phyloP scores from a whole-genome alignment of 208 protist species.

The Angomonas deanei region DNA sequence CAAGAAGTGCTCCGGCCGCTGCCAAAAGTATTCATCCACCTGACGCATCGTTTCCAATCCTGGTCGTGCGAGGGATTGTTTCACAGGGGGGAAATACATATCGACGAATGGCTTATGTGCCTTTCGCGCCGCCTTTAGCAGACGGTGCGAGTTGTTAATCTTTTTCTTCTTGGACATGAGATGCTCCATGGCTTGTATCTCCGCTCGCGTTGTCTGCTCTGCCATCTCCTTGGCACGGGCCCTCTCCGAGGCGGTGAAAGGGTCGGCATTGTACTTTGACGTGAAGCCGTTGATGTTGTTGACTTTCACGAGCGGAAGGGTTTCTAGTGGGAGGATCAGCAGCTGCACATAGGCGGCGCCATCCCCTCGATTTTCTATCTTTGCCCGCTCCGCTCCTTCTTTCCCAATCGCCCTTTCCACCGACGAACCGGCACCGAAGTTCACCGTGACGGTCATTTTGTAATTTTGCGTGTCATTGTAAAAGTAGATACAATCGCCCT shows the following conservation, averaged over 20 bases:
- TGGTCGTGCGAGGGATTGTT: conserved; percentile 35
- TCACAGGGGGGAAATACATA: conserved; percentile 38
- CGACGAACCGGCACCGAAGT: conserved; percentile 33
- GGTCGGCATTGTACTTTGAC: conserved; percentile 15
- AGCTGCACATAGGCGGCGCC: conserved; percentile 27
- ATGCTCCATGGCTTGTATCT: conserved; percentile 19
- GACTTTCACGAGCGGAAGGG: conserved; percentile 29
- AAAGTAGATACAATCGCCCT: conserved; percentile 58
- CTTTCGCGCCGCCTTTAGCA: conserved; percentile 28
- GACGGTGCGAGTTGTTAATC: conserved; percentile 23
- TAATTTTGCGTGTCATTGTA: conserved; percentile 81
- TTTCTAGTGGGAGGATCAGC: conserved; percentile 31
- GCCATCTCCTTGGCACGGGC: conserved; percentile 10
- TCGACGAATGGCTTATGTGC: conserved; percentile 38
- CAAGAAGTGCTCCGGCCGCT: conserved; percentile 46
- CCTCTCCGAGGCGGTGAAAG: conserved; percentile 23
- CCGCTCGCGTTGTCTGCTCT: conserved; percentile 6
- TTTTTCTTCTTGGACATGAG: conserved; percentile 15
- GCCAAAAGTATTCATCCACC: conserved; percentile 30
- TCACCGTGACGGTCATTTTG: conserved; percentile 46
- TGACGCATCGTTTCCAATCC: conserved; percentile 27
- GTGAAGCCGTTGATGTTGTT: conserved; percentile 32
- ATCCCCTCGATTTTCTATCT: conserved; percentile 9
- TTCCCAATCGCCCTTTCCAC: conserved; percentile 12
- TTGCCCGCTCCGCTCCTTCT: conserved; percentile 17